Percentiles rank a stretch among this genome's conserved stretches.
These are phyloP conservation scores for Rhytidhysteron rufulum DNA, from an alignment of 2,329 filamentous ascomycete species.

Conservation along the genomic window DNA sequence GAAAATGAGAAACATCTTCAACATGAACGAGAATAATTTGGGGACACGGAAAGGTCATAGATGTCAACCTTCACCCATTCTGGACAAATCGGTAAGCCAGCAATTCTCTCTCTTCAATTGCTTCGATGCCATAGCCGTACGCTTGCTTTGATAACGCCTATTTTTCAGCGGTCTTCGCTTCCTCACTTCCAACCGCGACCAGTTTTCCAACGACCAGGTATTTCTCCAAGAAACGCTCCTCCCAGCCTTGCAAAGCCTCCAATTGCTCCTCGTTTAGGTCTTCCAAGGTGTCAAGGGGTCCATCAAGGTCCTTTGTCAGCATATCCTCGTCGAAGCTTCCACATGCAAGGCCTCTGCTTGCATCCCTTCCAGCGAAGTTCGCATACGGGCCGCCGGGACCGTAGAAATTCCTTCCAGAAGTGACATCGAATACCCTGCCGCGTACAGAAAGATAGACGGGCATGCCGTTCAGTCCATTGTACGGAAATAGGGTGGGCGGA, in stretches of 20 bases:
- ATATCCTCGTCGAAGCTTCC: constrained; percentile 94
- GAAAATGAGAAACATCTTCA: too few relatives aligned
- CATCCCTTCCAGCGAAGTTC: constrained; percentile 94
- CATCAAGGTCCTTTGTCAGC: constrained; percentile 87
- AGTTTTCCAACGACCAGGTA: constrained; percentile 91
- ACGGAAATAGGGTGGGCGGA: constrained; percentile 76
- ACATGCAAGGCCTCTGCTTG: constrained; percentile 79
- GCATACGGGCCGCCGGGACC: constrained; percentile 91
- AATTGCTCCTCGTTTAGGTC: constrained; percentile 71
- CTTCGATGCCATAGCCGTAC: constrained; percentile 62
- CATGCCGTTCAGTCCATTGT: constrained; percentile 68
- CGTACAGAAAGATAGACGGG: constrained; percentile 91
- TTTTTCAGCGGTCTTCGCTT: constrained; percentile 49
- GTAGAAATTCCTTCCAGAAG: constrained; percentile 85
- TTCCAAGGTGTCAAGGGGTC: constrained; percentile 71
- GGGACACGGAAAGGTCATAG: too few relatives aligned
- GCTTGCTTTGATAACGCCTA: constrained; percentile 54
- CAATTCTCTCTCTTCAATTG: constrained; percentile 65
- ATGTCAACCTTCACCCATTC: constrained; percentile 65
- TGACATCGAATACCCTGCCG: constrained; percentile 87
- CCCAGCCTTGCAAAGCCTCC: constrained; percentile 85
- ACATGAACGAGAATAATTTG: too few relatives aligned
- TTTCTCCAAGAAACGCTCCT: constrained; percentile 89
- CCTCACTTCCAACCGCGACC: constrained; percentile 60
- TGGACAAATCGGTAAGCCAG: constrained; percentile 63